Evolutionary conservation across 2,329 filamentous ascomycete species (phyloP), one percentile per base, ranked within the genome.

Genomic region (Trichoderma cornu-damae): DNA sequence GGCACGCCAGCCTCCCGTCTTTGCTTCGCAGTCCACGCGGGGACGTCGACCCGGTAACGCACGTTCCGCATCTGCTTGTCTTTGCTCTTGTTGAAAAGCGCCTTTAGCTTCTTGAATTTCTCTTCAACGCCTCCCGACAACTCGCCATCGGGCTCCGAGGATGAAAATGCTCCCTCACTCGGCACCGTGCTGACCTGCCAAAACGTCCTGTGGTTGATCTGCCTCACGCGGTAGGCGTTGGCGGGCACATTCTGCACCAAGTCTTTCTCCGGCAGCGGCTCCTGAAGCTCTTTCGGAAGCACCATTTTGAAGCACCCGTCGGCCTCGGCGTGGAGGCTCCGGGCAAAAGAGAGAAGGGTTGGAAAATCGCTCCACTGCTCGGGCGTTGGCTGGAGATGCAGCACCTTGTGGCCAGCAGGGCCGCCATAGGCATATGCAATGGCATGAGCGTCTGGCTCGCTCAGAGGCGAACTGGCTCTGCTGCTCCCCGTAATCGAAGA

Each of bases 261-360:
- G 4, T 61, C 52, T 59, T 71, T 72, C 16, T 67, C 63, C 6
- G 71, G 71, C 1, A 73, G 63, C 0, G 67, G 61, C 3, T 67
- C 70, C 22, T 65, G 61, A 18, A 73, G 61, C 40, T 65, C 64
- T 6, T 63, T 52, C 2, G 72, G 72, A 12, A 74, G 65, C 22
- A 70, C 57, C 5, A 73, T 67, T 60, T 74, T 74, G 63, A 74
- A 74, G 65, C 72, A 74, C 26, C 72, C 72, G 35, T 74, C 69
- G 3, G 61, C 60, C 11, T 67, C 63, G 20, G 69, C 71, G 16
- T 69, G 66, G 1, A 67, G 67, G 7, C 59, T 61, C 35, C 63
- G 64, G 4, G 72, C 72, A 57, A 68, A 68, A 16, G 66, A 61
- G n/a, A 74, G 65, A 34, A 73, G 64, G 16, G 68, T 60, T 3